Conservation (phyloP, 73 alveolate genomes). For the Tetrahymena malaccensis region DNA sequence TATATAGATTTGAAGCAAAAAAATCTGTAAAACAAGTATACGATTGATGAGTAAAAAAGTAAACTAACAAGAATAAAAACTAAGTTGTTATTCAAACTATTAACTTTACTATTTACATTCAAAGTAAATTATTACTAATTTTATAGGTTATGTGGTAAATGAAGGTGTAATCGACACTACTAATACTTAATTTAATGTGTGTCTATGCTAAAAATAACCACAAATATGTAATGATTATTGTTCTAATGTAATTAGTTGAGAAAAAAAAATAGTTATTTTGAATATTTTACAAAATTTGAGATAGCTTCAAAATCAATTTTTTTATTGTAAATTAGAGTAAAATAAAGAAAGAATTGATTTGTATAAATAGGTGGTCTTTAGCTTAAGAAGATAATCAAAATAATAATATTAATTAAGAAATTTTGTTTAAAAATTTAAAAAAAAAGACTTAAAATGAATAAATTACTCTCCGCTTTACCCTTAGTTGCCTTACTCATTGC, state of each 20-base stretch:
- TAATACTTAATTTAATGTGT: too few species aligned
- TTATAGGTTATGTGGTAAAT: neutral
- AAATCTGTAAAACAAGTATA: too few species aligned
- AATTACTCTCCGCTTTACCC: neutral
- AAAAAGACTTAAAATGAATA: neutral
- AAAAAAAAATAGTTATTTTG: neutral
- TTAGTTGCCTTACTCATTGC: neutral
- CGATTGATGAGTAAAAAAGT: too few species aligned
- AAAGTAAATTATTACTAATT: neutral
- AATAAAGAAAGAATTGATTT: neutral
- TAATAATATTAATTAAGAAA: too few species aligned
- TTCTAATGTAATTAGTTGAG: neutral
- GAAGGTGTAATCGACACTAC: neutral
- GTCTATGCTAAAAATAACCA: too few species aligned
- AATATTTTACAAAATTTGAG: too few species aligned
- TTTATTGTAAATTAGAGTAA: neutral
- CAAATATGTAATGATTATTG: too few species aligned
- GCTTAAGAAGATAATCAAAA: neutral
- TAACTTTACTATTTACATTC: too few species aligned
- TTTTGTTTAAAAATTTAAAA: too few species aligned
- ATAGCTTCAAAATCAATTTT: neutral
- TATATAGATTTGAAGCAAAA: too few species aligned
- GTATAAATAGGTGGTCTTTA: neutral
- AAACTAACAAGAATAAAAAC: too few species aligned
- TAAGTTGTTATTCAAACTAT: too few species aligned